Evolutionary conservation across 441 rosid species (phyloP), one percentile per base, ranked within the genome.

Genomic region (Metrosideros polymorpha): DNA sequence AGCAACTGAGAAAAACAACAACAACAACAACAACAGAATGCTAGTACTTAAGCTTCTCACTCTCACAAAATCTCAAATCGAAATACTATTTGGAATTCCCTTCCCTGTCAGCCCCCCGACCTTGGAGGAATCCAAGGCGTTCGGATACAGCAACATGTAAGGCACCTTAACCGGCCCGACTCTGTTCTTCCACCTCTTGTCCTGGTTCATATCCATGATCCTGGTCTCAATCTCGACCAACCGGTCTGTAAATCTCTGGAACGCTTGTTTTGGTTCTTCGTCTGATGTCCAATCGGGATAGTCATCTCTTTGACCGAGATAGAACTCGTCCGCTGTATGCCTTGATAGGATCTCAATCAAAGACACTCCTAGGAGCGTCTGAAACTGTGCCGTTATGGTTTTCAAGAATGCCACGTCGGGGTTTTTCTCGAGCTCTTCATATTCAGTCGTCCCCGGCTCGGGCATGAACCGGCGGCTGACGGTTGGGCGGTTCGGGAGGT

Each of bases 381-480:
- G 98, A 50, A 94, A 75, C 87, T 94, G 98, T 6, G 98, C 93
- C 27, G 97, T 96, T 91, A 96, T 94, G 47, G 98, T 94, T 85
- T 95, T 95, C 83, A 96, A 93, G 92, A 87, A 95, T 24, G 91
- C 94, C 88, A 85, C 50, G 12, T 97, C 94, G 3, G 93, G 93
- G 86, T 96, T 45, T 76, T 85, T 76, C 83, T 84, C 91, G 9
- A 97, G 93, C 63, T 96, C 98, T 4, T 86, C 53, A n/a, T 94
- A 94, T 85, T 95, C 98, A 0, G 90, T 53, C 0, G 96, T 96
- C 49, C 97, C 98, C 42, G 93, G 92, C 88, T 95, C 98, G 0
- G 98, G 99, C 98, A 97, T 97, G 90, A 96, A 96, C 43, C 96
- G 88, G 9, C 99, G 96, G 87, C 99, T 96, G 6, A 94, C 77